Evolutionary conservation across 176 grass and related monocot genomes (phyloP), one percentile per base, ranked within the genome.

Genomic region (Cenchrus fungigraminus): DNA sequence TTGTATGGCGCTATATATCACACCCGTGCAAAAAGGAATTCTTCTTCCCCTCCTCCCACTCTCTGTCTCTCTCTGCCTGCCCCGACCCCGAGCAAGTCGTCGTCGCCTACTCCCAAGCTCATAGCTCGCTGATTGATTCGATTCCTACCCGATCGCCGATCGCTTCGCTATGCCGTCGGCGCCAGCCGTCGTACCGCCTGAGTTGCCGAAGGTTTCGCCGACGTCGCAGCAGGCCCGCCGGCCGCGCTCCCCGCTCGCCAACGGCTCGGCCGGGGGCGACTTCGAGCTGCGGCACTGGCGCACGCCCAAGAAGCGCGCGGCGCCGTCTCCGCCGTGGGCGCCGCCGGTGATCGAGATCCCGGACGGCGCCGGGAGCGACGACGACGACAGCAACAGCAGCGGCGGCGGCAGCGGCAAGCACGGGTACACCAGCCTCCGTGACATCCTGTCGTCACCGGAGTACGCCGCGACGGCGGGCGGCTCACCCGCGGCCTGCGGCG

Each of bases 271-370:
- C 40, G 81, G 74, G 55, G 94, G 72, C 46, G 89, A 93, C 44
- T 95, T 95, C 84, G 86, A 96, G 83, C 84, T 96, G 7, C 88
- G 81, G 43, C 94, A 96, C 91, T 93, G 89, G 88, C 82, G 86
- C 57, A 74, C 84, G 63, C 69, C 86, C 65, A 40, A 58, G 62
- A 86, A 84, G 80, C 53, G 16, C 71, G 29, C 31, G 31, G 7
- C 65, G 4, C 47, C 74, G 22, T 65, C 58, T 28, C 67, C 56
- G 52, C 8, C 14, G 34, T 69, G 47, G 51, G 56, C 78, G 14
- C 77, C 87, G 34, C 82, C 84, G 31, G 73, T 71, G 50, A 90
- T 95, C 85, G 80, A 83, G 56, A 90, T 92, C 57, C 83, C 88
- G 8, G 15, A 19, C 53, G 53, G 80, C 20, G n/a, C 12, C n/a